These are phyloP conservation scores for Lyophyllum shimeji DNA, from an alignment of 768 basidiomycete genomes.

Conservation along the genomic window DNA sequence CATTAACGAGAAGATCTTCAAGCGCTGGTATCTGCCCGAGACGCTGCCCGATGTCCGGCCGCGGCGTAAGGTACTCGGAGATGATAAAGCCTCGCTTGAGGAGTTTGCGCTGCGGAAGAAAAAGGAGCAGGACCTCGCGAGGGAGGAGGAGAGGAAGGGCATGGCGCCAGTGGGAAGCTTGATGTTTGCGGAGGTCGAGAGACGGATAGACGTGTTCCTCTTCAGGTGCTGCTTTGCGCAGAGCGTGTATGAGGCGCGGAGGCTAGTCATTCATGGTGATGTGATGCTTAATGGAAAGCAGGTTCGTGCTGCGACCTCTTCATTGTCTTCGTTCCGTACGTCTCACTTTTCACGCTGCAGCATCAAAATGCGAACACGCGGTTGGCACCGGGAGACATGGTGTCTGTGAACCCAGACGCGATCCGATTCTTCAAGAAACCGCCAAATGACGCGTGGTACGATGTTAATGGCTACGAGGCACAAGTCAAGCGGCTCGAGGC, in stretches of 20 bases:
- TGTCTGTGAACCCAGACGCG: conserved; percentile 80
- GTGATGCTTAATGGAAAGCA: conserved; percentile 88
- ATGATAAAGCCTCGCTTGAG: conserved; percentile 46
- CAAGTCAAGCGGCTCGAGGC: conserved; percentile 8
- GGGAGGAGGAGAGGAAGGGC: conserved; percentile 56
- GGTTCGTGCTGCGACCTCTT: conserved; percentile 43
- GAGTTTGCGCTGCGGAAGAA: conserved; percentile 60
- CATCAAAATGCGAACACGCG: conserved; percentile 83
- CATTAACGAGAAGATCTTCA: conserved; percentile 91
- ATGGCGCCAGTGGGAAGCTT: conserved; percentile 91
- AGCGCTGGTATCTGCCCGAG: conserved; percentile 90
- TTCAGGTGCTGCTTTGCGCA: conserved; percentile 87
- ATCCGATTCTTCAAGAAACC: conserved; percentile 72
- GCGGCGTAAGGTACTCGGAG: conserved; percentile 41
- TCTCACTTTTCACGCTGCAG: conserved; percentile 36
- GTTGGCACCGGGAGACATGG: conserved; percentile 91
- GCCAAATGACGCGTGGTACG: conserved; percentile 32
- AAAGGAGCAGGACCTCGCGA: conserved; percentile 46
- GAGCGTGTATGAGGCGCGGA: conserved; percentile 87
- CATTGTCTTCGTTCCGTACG: neutral
- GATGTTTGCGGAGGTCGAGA: conserved; percentile 95
- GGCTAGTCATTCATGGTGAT: conserved; percentile 82
- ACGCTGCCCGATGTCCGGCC: conserved; percentile 85
- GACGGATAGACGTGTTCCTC: conserved; percentile 88
- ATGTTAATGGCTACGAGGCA: conserved; percentile 28